These are phyloP conservation scores for Penicillium odoratum DNA, from an alignment of 495 filamentous ascomycete species.

Conservation along the genomic window DNA sequence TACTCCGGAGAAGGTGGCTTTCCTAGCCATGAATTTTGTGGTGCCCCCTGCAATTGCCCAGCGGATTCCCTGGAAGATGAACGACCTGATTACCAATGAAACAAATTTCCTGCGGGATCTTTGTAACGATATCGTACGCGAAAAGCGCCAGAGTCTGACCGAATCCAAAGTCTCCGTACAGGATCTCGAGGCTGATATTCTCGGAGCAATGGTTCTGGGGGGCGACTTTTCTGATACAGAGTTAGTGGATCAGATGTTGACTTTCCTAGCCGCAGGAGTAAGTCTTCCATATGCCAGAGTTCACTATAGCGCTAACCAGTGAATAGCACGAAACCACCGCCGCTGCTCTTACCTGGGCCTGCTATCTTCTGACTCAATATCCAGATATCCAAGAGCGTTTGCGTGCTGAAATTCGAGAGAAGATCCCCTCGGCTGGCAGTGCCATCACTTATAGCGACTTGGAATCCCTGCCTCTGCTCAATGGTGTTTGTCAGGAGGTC, in stretches of 20 bases:
- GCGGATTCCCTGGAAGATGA: constrained; percentile 65
- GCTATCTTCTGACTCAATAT: constrained; percentile 49
- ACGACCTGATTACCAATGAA: constrained; percentile 59
- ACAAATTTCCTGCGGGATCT: constrained; percentile 57
- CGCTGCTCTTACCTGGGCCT: constrained; percentile 53
- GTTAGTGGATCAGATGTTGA: constrained; percentile 56
- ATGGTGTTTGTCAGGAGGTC: constrained; percentile 53
- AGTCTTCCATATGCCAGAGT: not conserved
- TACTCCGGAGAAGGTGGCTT: constrained; percentile 46
- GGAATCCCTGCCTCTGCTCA: constrained; percentile 52
- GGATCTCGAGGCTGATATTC: constrained; percentile 68
- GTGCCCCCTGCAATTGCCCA: constrained; percentile 49
- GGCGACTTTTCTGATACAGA: constrained; percentile 58
- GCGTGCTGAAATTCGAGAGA: constrained; percentile 46
- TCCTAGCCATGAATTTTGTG: constrained; percentile 48
- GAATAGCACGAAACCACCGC: constrained; percentile 55
- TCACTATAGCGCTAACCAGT: not conserved
- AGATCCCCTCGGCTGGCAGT: constrained; percentile 33
- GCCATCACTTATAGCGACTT: constrained; percentile 39
- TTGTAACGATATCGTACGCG: constrained; percentile 64
- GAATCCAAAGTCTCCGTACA: constrained; percentile 57
- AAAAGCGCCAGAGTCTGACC: constrained; percentile 56
- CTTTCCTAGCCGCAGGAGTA: constrained; percentile 53
- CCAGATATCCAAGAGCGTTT: constrained; percentile 47
- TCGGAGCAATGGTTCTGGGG: constrained; percentile 49